These are phyloP conservation scores for Simmondsia chinensis DNA, from an alignment of 148 eudicot species.

Conservation along the genomic window DNA sequence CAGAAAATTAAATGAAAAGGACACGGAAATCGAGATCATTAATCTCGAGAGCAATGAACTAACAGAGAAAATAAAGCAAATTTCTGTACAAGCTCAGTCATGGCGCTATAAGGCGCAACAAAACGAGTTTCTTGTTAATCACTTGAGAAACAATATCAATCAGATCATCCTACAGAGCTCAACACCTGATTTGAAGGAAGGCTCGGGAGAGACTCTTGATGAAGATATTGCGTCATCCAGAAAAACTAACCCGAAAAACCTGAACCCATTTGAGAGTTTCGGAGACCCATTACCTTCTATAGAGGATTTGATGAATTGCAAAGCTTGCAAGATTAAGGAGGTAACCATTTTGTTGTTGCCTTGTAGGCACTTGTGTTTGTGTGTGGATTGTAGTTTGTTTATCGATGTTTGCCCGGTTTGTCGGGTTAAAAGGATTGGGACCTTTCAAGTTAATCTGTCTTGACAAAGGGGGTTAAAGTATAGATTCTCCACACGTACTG, in stretches of 20 bases:
- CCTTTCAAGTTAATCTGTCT: constrained; percentile 29
- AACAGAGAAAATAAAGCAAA: constrained; percentile 23
- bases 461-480: too few species aligned
- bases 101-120: constrained; percentile 36
- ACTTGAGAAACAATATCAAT: constrained; percentile 27
- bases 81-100: constrained; percentile 19
- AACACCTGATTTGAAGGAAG: constrained; percentile 21
- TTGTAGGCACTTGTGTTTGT: constrained; percentile 43
- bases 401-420: constrained; percentile 36
- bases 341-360: constrained; percentile 31
- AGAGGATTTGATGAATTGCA: constrained; percentile 16
- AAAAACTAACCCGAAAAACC: constrained; percentile 9
- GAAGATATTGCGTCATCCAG: constrained; percentile 27
- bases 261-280: neutral
- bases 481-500: too few species aligned
- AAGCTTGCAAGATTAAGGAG: constrained; percentile 26
- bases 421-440: constrained; percentile 23
- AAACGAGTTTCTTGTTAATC: constrained; percentile 26
- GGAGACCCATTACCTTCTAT: neutral
- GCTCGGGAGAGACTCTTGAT: constrained; percentile 27
- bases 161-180: constrained; percentile 21
- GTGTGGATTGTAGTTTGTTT: constrained; percentile 29
- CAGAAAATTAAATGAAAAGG: constrained; percentile 28
- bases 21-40: constrained; percentile 28
- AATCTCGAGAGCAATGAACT: constrained; percentile 35